Percentiles rank a stretch among this genome's conserved stretches.
These are phyloP conservation scores for Colletotrichum acutatum DNA, from an alignment of 2,329 filamentous ascomycete genomes.

Conservation along the genomic window DNA sequence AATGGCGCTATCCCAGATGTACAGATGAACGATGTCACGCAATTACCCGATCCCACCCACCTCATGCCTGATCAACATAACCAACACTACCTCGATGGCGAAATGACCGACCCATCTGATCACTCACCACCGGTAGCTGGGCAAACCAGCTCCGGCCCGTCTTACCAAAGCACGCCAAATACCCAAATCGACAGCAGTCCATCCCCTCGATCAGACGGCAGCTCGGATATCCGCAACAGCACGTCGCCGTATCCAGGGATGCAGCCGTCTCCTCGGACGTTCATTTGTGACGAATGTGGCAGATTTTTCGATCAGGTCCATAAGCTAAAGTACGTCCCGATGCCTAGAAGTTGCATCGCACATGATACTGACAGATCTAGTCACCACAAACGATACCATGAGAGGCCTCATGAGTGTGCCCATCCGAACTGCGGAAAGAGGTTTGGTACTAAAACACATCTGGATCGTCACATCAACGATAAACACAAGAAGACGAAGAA, in stretches of 20 bases:
- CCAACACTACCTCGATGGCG: constrained; percentile 34
- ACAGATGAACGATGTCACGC: constrained; percentile 16
- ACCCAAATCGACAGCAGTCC: constrained; percentile 55
- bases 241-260: constrained; percentile 44
- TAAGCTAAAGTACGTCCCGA: constrained; percentile 64
- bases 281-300: constrained; percentile 55
- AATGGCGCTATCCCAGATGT: neutral
- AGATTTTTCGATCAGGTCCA: constrained; percentile 67
- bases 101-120: constrained; percentile 48
- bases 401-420: constrained; percentile 67
- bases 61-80: constrained; percentile 24
- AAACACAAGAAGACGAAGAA: constrained; percentile 70
- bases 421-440: constrained; percentile 64
- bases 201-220: constrained; percentile 51
- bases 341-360: neutral
- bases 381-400: constrained; percentile 71
- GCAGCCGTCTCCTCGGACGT: constrained; percentile 41
- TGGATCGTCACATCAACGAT: constrained; percentile 72
- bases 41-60: constrained; percentile 15
- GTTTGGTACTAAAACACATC: constrained; percentile 71
- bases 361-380: constrained; percentile 45
- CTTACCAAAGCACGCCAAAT: constrained; percentile 58
- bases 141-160: constrained; percentile 52
- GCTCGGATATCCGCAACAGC: constrained; percentile 50
- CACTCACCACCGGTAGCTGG: constrained; percentile 54